These are phyloP conservation scores for Tulasnella sp. DNA, from an alignment of 768 basidiomycete genomes.

Conservation along the genomic window DNA sequence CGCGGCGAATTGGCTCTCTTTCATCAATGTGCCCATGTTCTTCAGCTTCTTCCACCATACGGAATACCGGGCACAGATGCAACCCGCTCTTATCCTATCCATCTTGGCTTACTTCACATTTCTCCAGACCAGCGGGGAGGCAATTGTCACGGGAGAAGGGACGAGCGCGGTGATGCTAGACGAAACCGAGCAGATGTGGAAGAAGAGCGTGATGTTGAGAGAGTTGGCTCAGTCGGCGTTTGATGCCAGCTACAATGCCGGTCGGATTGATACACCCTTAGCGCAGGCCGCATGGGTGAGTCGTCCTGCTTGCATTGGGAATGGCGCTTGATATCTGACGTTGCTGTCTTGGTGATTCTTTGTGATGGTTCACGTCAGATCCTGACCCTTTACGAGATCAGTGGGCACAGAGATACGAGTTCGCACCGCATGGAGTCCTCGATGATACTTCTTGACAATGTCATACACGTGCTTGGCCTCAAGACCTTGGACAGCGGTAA, in stretches of 20 bases:
- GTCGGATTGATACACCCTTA: background rate
- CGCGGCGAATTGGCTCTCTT: conserved; percentile 14
- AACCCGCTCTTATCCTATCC: conserved; percentile 10
- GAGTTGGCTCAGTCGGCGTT: conserved; percentile 4
- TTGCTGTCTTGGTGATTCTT: background rate
- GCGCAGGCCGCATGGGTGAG: conserved; percentile 15
- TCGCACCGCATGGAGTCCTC: background rate
- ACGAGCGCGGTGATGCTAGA: no score
- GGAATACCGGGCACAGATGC: conserved; percentile 6
- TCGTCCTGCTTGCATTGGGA: no score
- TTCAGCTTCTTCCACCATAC: conserved; percentile 12
- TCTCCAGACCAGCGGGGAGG: conserved; percentile 10
- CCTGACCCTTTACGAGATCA: conserved; percentile 13
- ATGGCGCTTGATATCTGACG: no score
- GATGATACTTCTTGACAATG: conserved; percentile 7
- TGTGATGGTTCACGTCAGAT: background rate
- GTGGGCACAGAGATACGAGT: conserved; percentile 3
- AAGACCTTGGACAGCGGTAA: conserved; percentile 14
- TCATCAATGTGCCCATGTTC: conserved; percentile 18
- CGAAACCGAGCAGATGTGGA: no score
- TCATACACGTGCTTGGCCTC: conserved; percentile 9
- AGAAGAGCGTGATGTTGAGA: background rate
- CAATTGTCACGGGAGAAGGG: background rate
- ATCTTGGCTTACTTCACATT: conserved; percentile 14
- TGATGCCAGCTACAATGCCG: conserved; percentile 1